phyloP scores from a whole-genome alignment of 768 basidiomycete species.

The Agrocybe praecox region DNA sequence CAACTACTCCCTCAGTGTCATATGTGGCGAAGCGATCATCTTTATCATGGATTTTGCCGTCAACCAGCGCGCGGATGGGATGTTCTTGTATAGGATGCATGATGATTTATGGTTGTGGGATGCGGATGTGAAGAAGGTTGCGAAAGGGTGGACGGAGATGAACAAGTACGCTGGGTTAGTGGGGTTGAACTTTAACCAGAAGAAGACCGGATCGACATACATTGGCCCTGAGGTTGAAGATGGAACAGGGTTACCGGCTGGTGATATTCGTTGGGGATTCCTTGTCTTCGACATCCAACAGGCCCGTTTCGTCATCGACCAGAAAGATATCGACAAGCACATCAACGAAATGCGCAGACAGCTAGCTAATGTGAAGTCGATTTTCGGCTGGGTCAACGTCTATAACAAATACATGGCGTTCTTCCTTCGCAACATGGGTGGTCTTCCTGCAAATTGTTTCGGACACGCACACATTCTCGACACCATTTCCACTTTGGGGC shows the following conservation, averaged over 20 bases:
- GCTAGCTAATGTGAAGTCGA: conserved; percentile 33
- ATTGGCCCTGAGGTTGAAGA: conserved; percentile 23
- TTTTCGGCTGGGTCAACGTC: conserved; percentile 39
- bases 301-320: conserved; percentile 37
- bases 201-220: conserved; percentile 44
- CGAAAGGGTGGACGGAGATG: conserved; percentile 43
- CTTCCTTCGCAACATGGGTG: conserved; percentile 37
- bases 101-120: conserved; percentile 51
- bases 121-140: conserved; percentile 31
- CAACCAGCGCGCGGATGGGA: conserved; percentile 41
- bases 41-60: conserved; percentile 52
- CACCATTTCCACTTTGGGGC: conserved; percentile 31
- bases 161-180: conserved; percentile 38
- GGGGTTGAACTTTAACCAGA: conserved; percentile 41
- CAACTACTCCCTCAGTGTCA: conserved; percentile 39
- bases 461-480: conserved; percentile 31
- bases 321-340: conserved; percentile 34
- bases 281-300: conserved; percentile 32
- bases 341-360: conserved; percentile 40
- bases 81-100: conserved; percentile 47
- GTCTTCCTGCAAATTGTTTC: conserved; percentile 33
- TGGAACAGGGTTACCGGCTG: conserved; percentile 25
- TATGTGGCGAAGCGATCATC: conserved; percentile 43
- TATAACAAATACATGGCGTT: conserved; percentile 44
- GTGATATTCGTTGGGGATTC: conserved; percentile 43